Percentiles rank a stretch among this genome's conserved stretches.
Conservation (phyloP, 2,329 filamentous ascomycete species). For the Leptosphaerulina australis region DNA sequence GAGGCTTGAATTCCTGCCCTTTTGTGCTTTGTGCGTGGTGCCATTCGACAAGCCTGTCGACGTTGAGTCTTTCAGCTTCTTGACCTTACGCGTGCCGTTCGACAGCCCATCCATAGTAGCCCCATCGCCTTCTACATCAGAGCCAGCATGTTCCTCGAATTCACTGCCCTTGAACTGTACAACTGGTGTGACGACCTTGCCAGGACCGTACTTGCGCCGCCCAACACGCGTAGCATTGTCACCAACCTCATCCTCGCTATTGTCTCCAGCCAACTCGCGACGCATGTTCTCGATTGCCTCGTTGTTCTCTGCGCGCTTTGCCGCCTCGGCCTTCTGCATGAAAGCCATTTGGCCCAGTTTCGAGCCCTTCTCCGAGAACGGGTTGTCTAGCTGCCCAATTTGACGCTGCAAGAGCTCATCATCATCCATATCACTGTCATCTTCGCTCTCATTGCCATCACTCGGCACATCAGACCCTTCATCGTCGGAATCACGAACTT, state of each 20-base stretch:
- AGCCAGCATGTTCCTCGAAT: slow-evolving; percentile 65
- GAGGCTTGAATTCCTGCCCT: neutral
- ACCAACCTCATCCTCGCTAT: slow-evolving; percentile 55
- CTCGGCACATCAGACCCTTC: slow-evolving; percentile 55
- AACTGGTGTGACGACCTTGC: slow-evolving; percentile 37
- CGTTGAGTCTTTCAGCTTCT: slow-evolving; percentile 22
- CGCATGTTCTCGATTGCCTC: slow-evolving; percentile 66
- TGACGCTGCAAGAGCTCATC: slow-evolving; percentile 42
- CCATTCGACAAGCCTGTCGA: slow-evolving; percentile 26
- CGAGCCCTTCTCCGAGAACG: slow-evolving; percentile 63
- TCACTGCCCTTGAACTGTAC: slow-evolving; percentile 54
- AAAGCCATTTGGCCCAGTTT: slow-evolving; percentile 87
- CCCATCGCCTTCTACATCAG: slow-evolving; percentile 50
- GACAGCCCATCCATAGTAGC: slow-evolving; percentile 22
- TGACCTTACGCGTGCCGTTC: slow-evolving; percentile 9
- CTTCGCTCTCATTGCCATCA: slow-evolving; percentile 60
- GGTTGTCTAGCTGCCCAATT: slow-evolving; percentile 51
- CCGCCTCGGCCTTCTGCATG: slow-evolving; percentile 87
- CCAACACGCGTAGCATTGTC: slow-evolving; percentile 67
- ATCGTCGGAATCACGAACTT: slow-evolving; percentile 56
- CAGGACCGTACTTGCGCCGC: slow-evolving; percentile 71
- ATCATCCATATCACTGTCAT: slow-evolving; percentile 65
- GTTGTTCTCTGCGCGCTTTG: slow-evolving; percentile 79
- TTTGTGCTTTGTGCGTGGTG: slow-evolving; percentile 19
- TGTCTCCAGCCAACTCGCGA: slow-evolving; percentile 70